Percentiles rank a stretch among this genome's conserved stretches.
Evolutionary conservation across 257 asterid species (phyloP).

Genomic region (Echites panduratus): DNA sequence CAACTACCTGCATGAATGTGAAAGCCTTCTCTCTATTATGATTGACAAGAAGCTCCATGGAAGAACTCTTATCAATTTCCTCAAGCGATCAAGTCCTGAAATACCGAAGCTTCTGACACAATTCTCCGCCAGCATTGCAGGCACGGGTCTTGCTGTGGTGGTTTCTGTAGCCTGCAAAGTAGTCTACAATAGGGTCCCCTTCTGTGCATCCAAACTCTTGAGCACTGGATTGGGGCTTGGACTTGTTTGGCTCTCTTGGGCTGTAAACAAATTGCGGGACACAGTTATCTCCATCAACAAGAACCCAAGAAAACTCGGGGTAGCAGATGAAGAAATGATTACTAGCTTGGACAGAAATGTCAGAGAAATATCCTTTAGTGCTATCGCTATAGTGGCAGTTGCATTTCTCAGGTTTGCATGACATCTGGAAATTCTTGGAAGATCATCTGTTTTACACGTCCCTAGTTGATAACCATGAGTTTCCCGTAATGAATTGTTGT

Average conservation of each 20-base stretch:
- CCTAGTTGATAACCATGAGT: neutral
- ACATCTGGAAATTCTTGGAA: constrained; percentile 4
- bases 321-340: constrained; percentile 58
- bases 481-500: neutral
- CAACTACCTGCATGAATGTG: constrained; percentile 71
- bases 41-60: constrained; percentile 49
- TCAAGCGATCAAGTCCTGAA: constrained; percentile 73
- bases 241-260: constrained; percentile 86
- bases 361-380: constrained; percentile 63
- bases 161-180: constrained; percentile 59
- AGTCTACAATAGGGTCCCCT: constrained; percentile 45
- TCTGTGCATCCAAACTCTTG: constrained; percentile 48
- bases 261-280: constrained; percentile 67
- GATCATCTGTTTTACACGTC: neutral
- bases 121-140: constrained; percentile 79
- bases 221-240: constrained; percentile 78
- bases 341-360: constrained; percentile 47
- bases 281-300: constrained; percentile 53
- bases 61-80: constrained; percentile 40
- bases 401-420: constrained; percentile 58
- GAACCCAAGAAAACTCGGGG: constrained; percentile 30
- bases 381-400: constrained; percentile 50
- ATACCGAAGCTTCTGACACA: constrained; percentile 64
- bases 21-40: constrained; percentile 75
- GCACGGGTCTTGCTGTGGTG: constrained; percentile 80